These are phyloP conservation scores for Petasospora rhodanensis DNA, from an alignment of 1,139 yeast species.

Conservation along the genomic window DNA sequence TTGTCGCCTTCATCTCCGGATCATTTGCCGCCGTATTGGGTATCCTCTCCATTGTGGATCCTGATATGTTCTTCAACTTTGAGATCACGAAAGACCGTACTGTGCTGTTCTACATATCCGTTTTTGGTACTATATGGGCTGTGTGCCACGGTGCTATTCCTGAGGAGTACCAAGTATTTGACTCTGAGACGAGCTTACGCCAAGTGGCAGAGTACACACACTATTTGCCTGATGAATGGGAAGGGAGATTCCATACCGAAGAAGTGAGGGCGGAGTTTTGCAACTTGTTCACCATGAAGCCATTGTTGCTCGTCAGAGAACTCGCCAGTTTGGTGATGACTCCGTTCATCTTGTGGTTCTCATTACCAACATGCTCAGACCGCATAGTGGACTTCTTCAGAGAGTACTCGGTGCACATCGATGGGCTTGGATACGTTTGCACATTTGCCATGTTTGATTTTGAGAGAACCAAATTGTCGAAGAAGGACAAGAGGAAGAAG, in stretches of 20 bases:
- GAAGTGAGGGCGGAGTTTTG: conserved; percentile 82
- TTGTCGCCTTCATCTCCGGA: conserved; percentile 76
- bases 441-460: conserved; percentile 87
- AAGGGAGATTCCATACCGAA: conserved; percentile 75
- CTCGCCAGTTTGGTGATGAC: conserved; percentile 75
- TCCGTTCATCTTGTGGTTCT: conserved; percentile 84
- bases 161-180: conserved; percentile 65
- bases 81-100: conserved; percentile 81
- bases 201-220: conserved; percentile 86
- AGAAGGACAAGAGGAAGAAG: conserved; percentile 18
- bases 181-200: conserved; percentile 80
- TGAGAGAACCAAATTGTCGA: conserved; percentile 38
- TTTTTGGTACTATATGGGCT: conserved; percentile 82
- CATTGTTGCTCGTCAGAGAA: conserved; percentile 72
- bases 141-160: conserved; percentile 59
- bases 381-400: conserved; percentile 84
- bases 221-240: conserved; percentile 84
- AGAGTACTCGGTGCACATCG: conserved; percentile 84
- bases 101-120: conserved; percentile 79
- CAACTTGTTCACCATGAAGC: conserved; percentile 65
- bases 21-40: conserved; percentile 88
- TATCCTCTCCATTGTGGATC: conserved; percentile 79
- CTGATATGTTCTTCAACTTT: conserved; percentile 85
- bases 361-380: conserved; percentile 68
- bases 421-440: conserved; percentile 93